Conservation (phyloP, 2,329 filamentous ascomycete genomes). For the Microsporum ferrugineum region DNA sequence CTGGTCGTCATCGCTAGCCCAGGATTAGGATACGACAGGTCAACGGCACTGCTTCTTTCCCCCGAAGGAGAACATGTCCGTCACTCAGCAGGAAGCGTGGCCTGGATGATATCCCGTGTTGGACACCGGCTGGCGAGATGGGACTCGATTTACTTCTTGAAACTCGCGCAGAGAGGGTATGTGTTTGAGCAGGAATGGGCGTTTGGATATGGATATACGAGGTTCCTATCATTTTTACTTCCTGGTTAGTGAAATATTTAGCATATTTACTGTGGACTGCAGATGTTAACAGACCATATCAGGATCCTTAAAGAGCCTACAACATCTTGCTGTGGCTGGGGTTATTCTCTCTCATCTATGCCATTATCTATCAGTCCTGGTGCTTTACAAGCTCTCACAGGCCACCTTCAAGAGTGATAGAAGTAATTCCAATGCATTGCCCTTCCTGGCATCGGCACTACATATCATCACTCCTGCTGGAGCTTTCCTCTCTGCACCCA, state of each 20-base stretch:
- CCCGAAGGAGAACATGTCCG: not conserved
- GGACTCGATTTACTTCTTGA: constrained; percentile 52
- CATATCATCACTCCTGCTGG: constrained; percentile 82
- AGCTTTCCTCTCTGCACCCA: constrained; percentile 78
- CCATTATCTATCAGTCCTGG: constrained; percentile 64
- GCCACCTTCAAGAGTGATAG: constrained; percentile 40
- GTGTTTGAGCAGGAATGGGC: constrained; percentile 57
- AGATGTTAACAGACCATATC: not conserved
- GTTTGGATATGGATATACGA: constrained; percentile 47
- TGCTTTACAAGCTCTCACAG: constrained; percentile 56
- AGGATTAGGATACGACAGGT: constrained; percentile 53
- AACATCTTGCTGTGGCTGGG: constrained; percentile 40
- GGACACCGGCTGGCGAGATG: constrained; percentile 43
- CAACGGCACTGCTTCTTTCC: constrained; percentile 39
- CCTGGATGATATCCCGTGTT: not conserved
- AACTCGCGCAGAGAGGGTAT: constrained; percentile 43
- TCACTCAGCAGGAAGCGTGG: not conserved
- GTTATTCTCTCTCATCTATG: constrained; percentile 58
- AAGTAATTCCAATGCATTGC: constrained; percentile 14
- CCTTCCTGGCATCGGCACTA: constrained; percentile 56
- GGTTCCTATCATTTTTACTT: constrained; percentile 30
- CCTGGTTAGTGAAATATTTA: constrained; percentile 20
- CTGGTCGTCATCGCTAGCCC: constrained; percentile 41
- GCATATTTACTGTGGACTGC: not conserved
- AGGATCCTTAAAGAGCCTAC: not conserved